Evolutionary conservation across 176 grass and related monocot genomes (phyloP), one percentile per base, ranked within the genome.

Genomic region (Metroxylon sagu): DNA sequence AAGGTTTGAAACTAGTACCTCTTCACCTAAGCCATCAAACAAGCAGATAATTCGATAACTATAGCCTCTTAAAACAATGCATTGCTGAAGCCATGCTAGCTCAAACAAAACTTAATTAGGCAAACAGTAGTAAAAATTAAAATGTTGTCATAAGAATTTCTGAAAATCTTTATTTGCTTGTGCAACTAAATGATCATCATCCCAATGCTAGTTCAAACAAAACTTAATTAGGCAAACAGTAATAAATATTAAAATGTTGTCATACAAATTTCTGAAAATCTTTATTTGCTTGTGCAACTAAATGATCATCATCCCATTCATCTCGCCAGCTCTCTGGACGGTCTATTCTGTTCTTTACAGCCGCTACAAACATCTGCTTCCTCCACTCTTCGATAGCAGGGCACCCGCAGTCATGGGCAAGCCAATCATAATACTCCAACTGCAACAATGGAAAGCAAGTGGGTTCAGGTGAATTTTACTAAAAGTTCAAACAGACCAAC

Each of bases 341-440:
- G n/a, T 14, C 73, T 52, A 15, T 25, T 61, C 48, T 88, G 52
- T 85, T 92, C 48, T 39, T 67, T 2, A 23, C 1, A 25, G 6
- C 49, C 14, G 53, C 73, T 21, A 0, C 60, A 26, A 43, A 85
- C 93, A 98, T 92, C 59, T 74, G 62, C 25, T 83, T 85, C 67
- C 84, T 92, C 93, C 93, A 88, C 66, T 85, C 72, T 63, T 85
- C 87, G 25, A 81, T 48, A 0, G 84, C 70, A 50, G 78, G 79
- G 69, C 67, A 5, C 0, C 79, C 49, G 0, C 84, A 92, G 59
- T 92, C 76, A 64, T 83, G 60, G 0, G 84, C 82, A 1, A 98
- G 79, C 84, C 93, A 92, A 62, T 98, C 76, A 43, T 76, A 55
- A 16, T 98, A 92, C 16, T 92, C 84, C 64, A 98, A 98, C 93